Conservation (phyloP, 495 filamentous ascomycete genomes). For the Viridothelium virens region DNA sequence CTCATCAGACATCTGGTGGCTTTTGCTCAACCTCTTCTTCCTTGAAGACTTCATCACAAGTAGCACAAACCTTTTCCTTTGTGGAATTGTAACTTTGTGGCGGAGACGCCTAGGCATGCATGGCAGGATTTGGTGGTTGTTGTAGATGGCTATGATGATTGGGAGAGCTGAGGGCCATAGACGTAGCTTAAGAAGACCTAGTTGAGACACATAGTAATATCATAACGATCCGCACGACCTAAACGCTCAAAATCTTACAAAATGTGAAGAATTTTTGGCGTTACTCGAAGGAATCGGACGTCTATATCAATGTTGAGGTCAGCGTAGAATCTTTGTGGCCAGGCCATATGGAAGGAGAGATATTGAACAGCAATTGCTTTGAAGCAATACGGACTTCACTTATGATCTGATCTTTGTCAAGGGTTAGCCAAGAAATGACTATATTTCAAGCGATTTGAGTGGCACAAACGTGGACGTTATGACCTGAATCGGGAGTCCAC, state of each 20-base stretch:
- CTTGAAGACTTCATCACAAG: not conserved
- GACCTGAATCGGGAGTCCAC: too few species aligned
- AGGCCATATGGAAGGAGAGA: too few species aligned
- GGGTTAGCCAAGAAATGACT: too few species aligned
- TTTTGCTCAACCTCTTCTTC: not conserved
- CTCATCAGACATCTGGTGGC: not conserved
- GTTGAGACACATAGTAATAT: not conserved
- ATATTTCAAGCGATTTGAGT: too few species aligned
- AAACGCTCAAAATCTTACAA: not conserved
- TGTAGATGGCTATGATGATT: not conserved
- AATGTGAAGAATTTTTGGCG: not conserved
- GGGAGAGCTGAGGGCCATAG: not conserved
- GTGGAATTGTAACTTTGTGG: not conserved
- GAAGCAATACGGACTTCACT: too few species aligned
- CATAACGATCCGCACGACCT: not conserved
- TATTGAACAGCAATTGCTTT: too few species aligned
- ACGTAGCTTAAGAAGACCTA: not conserved
- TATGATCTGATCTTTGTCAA: too few species aligned
- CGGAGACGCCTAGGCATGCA: not conserved
- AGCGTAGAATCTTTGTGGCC: too few species aligned
- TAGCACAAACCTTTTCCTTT: not conserved
- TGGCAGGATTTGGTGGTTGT: not conserved
- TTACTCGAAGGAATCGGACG: not conserved
- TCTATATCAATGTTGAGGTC: too few species aligned
- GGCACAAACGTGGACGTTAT: too few species aligned